These are phyloP conservation scores for Fusarium chaquense DNA, from an alignment of 2,329 filamentous ascomycete genomes.

Conservation along the genomic window DNA sequence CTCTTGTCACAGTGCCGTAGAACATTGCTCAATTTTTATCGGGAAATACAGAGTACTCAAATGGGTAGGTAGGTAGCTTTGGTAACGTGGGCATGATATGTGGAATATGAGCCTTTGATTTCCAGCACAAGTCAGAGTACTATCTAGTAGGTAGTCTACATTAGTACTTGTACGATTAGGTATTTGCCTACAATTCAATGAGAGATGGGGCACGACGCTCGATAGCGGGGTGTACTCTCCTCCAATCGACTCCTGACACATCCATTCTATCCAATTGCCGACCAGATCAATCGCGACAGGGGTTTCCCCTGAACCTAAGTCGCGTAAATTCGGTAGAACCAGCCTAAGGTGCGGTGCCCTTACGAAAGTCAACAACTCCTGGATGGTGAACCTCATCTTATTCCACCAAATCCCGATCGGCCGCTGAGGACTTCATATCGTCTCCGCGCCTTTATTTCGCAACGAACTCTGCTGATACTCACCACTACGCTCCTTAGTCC, in stretches of 20 bases:
- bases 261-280: slow-evolving; percentile 31
- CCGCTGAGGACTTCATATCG: slow-evolving; percentile 31
- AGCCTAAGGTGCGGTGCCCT: slow-evolving; percentile 24
- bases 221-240: not conserved
- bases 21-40: too few relatives aligned
- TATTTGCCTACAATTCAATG: not conserved
- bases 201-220: not conserved
- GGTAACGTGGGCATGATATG: not conserved
- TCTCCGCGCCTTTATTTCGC: slow-evolving; percentile 28
- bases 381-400: slow-evolving; percentile 42
- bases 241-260: slow-evolving; percentile 48
- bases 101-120: not conserved
- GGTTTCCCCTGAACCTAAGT: slow-evolving; percentile 44
- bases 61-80: not conserved
- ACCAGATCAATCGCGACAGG: slow-evolving; percentile 49
- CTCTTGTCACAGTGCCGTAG: not conserved
- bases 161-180: too few relatives aligned
- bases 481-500: slow-evolving; percentile 42
- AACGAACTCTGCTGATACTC: slow-evolving; percentile 18
- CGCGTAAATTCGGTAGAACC: slow-evolving; percentile 46
- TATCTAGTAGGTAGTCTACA: too few relatives aligned
- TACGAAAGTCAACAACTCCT: slow-evolving; percentile 49
- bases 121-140: not conserved
- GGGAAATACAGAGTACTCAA: too few relatives aligned
- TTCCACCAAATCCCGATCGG: slow-evolving; percentile 30